Conservation (phyloP, 805 yeast genomes). For the Huiozyma sinensis region DNA sequence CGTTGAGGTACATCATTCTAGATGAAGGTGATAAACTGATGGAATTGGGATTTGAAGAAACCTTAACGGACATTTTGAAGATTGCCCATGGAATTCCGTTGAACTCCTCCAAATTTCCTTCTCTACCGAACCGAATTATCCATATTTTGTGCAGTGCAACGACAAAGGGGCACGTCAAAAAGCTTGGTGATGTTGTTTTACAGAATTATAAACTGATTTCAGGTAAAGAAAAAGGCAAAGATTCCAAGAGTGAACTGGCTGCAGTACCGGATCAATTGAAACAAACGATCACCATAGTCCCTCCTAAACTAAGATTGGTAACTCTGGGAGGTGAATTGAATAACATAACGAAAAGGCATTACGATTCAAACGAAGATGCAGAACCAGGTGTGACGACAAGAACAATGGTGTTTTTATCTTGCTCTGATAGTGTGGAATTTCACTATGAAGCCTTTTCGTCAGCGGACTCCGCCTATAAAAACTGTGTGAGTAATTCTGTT, state of each 20-base stretch:
- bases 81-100: slow-evolving; percentile 40
- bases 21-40: slow-evolving; percentile 96
- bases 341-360: slow-evolving; percentile 30
- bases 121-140: slow-evolving; percentile 58
- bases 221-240: slow-evolving; percentile 29
- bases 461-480: slow-evolving; percentile 39
- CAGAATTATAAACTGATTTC: slow-evolving; percentile 63
- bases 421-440: slow-evolving; percentile 94
- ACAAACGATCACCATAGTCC: slow-evolving; percentile 75
- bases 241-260: slow-evolving; percentile 58
- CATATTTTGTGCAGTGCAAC: slow-evolving; percentile 93
- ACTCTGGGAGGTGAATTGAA: slow-evolving; percentile 60
- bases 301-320: slow-evolving; percentile 84
- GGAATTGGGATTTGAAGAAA: slow-evolving; percentile 95
- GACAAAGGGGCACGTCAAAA: slow-evolving; percentile 65
- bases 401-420: slow-evolving; percentile 79
- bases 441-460: slow-evolving; percentile 61
- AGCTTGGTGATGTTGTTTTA: slow-evolving; percentile 70
- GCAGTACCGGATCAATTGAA: slow-evolving; percentile 84
- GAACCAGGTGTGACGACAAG: slow-evolving; percentile 28
- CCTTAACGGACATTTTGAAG: slow-evolving; percentile 64
- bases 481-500: slow-evolving; percentile 27
- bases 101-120: slow-evolving; percentile 34
- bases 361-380: slow-evolving; percentile 7
- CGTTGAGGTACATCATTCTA: slow-evolving; percentile 75